Evolutionary conservation across 805 yeast genomes (phyloP).

Genomic region (Kregervanrija delftensis): DNA sequence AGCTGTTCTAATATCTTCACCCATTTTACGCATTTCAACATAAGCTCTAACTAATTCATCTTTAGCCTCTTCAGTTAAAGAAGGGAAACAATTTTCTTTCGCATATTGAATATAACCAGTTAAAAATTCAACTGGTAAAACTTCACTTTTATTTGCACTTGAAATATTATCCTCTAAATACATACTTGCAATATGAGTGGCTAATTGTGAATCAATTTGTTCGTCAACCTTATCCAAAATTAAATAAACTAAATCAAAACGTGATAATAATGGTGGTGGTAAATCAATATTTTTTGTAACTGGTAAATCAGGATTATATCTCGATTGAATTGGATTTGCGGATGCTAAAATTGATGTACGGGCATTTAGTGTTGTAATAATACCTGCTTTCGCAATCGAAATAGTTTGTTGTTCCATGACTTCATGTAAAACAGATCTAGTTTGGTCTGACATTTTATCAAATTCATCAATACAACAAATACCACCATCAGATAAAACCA

Average conservation of each 20-base stretch:
- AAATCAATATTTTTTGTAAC: constrained; percentile 93
- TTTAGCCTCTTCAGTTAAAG: constrained; percentile 72
- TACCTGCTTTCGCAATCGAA: constrained; percentile 97
- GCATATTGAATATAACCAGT: constrained; percentile 91
- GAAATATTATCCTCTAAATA: constrained; percentile 83
- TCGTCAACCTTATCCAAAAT: constrained; percentile 92
- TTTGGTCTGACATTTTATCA: constrained; percentile 93
- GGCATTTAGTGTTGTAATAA: constrained; percentile 93
- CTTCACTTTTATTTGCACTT: constrained; percentile 58
- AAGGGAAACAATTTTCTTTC: constrained; percentile 79
- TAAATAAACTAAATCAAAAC: constrained; percentile 91
- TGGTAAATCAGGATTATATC: constrained; percentile 91
- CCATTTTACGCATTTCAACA: constrained; percentile 89
- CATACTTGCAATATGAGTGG: constrained; percentile 84
- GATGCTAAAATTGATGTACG: constrained; percentile 93
- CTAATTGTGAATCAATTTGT: constrained; percentile 74
- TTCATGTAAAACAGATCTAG: constrained; percentile 93
- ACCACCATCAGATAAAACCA: constrained; percentile 96
- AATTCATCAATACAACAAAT: constrained; percentile 98
- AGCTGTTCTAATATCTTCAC: constrained; percentile 80
- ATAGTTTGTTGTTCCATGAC: constrained; percentile 99
- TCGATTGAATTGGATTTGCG: constrained; percentile 94
- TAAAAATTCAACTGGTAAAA: constrained; percentile 80
- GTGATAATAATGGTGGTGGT: constrained; percentile 91
- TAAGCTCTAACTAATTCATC: constrained; percentile 79